These are phyloP conservation scores for Solanum hybrid DNA, from an alignment of 305 asterid genomes.

Conservation along the genomic window DNA sequence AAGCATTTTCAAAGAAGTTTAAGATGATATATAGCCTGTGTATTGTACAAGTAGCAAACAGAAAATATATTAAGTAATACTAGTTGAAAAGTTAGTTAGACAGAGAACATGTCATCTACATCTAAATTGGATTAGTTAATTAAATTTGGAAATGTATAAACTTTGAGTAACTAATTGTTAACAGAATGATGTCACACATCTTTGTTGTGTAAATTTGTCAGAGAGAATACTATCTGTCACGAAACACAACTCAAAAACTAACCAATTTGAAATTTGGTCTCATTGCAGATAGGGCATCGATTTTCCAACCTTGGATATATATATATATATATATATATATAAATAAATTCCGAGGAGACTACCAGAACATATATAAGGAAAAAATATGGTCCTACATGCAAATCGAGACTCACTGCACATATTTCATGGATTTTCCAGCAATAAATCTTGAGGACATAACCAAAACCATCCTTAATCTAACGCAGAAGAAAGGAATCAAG, in stretches of 20 bases:
- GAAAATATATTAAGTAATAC: not conserved
- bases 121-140: not conserved
- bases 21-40: not conserved
- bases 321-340: not conserved
- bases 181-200: not conserved
- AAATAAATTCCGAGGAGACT: not conserved
- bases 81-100: not conserved
- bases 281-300: not conserved
- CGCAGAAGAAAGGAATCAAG: not conserved
- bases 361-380: not conserved
- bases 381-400: not conserved
- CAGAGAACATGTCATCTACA: not conserved
- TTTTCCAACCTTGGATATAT: not conserved
- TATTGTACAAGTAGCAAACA: not conserved
- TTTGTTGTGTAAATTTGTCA: not conserved
- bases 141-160: not conserved
- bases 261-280: not conserved
- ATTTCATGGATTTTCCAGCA: not conserved
- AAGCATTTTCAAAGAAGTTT: not conserved
- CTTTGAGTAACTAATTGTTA: not conserved
- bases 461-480: not conserved
- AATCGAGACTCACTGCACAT: not conserved
- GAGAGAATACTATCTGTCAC: not conserved
- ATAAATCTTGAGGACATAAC: not conserved
- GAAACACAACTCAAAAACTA: not conserved